Evolutionary conservation across 2,329 filamentous ascomycete genomes (phyloP).

Genomic region (Aspergillus sp.): DNA sequence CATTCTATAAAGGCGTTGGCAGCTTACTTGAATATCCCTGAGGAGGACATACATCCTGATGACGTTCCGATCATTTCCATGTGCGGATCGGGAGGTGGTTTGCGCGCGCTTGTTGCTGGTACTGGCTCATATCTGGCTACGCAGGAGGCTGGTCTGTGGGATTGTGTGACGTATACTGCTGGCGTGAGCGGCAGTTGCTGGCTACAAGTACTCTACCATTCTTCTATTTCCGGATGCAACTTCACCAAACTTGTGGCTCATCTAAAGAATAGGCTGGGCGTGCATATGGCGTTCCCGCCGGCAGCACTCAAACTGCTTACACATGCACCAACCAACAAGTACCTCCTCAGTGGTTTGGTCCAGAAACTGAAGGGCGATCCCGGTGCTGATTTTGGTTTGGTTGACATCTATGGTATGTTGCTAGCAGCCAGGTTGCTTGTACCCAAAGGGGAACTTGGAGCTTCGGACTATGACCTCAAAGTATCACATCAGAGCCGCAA

Average conservation of each 20-base stretch:
- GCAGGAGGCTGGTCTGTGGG: constrained; percentile 83
- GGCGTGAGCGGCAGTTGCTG: constrained; percentile 96
- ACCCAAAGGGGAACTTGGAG: constrained; percentile 76
- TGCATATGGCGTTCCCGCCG: constrained; percentile 92
- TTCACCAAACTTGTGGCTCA: constrained; percentile 75
- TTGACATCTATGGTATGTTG: constrained; percentile 88
- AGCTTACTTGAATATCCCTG: constrained; percentile 74
- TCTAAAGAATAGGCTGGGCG: constrained; percentile 76
- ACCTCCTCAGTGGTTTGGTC: constrained; percentile 80
- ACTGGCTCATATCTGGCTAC: constrained; percentile 83
- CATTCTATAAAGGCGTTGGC: constrained; percentile 73
- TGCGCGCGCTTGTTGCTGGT: constrained; percentile 86
- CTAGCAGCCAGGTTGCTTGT: constrained; percentile 82
- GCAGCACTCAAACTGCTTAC: constrained; percentile 76
- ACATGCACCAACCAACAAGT: constrained; percentile 91
- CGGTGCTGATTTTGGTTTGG: constrained; percentile 78
- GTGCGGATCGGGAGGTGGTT: constrained; percentile 88
- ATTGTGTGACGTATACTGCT: constrained; percentile 91
- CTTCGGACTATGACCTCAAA: constrained; percentile 80
- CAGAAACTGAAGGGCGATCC: constrained; percentile 87
- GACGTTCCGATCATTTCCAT: constrained; percentile 93
- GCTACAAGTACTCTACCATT: constrained; percentile 86
- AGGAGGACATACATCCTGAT: constrained; percentile 81
- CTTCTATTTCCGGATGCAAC: constrained; percentile 68
- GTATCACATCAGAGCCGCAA: constrained; percentile 81